Conservation (phyloP, 805 yeast genomes). For the Kockiozyma suomiensis region DNA sequence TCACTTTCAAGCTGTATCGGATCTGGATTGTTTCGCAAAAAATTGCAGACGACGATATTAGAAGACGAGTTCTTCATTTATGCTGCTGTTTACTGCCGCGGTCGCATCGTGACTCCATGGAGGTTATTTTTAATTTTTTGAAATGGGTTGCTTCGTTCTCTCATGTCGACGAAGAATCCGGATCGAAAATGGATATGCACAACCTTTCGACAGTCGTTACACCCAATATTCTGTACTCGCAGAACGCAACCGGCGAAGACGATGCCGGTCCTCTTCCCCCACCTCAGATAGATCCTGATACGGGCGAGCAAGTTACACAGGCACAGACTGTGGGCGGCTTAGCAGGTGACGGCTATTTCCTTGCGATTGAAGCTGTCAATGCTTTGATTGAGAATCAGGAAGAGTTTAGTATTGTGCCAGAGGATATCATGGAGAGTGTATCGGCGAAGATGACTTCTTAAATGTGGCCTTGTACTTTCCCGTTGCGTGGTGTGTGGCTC, state of each 20-base stretch:
- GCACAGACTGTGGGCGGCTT: slow-evolving; percentile 44
- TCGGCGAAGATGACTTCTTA: not conserved
- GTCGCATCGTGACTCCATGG: slow-evolving; percentile 79
- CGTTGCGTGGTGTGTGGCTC: too few relatives aligned
- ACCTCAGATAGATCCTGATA: not conserved
- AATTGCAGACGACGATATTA: slow-evolving; percentile 47
- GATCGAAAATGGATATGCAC: slow-evolving; percentile 95
- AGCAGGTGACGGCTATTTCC: slow-evolving; percentile 65
- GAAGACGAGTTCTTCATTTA: slow-evolving; percentile 60
- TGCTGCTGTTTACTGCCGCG: slow-evolving; percentile 79
- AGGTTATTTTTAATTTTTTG: slow-evolving; percentile 80
- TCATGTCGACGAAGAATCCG: slow-evolving; percentile 83
- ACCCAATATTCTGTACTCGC: slow-evolving; percentile 78
- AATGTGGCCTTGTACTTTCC: not conserved
- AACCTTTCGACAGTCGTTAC: slow-evolving; percentile 94
- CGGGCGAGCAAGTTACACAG: slow-evolving; percentile 7
- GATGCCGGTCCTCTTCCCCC: not conserved
- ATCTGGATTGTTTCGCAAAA: slow-evolving; percentile 57
- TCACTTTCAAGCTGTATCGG: slow-evolving; percentile 74
- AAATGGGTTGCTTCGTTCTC: slow-evolving; percentile 97
- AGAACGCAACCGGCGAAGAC: slow-evolving; percentile 10
- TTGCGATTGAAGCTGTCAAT: slow-evolving; percentile 89
- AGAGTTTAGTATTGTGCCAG: slow-evolving; percentile 76
- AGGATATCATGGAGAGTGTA: slow-evolving; percentile 47
- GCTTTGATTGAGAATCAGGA: slow-evolving; percentile 79